These are phyloP conservation scores for Candida lessepsii DNA, from an alignment of 805 yeast genomes.

Conservation along the genomic window DNA sequence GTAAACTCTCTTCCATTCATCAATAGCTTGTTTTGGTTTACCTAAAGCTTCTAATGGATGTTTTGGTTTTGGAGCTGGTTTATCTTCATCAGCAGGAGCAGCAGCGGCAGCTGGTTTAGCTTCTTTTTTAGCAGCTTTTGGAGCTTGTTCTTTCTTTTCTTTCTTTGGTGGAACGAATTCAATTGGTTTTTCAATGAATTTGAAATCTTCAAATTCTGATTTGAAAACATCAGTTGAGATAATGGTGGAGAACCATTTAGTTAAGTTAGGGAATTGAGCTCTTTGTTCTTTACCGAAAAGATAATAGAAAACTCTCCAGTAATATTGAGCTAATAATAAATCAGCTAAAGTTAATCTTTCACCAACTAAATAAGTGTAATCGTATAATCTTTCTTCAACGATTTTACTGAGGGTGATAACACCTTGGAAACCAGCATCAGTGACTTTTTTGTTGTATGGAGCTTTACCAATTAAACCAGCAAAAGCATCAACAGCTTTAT, in stretches of 20 bases:
- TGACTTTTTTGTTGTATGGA: constrained; percentile 77
- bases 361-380: constrained; percentile 68
- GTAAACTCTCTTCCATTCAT: constrained; percentile 95
- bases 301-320: constrained; percentile 54
- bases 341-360: constrained; percentile 60
- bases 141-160: constrained; percentile 50
- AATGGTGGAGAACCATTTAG: constrained; percentile 72
- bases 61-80: constrained; percentile 63
- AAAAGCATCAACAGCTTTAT: constrained; percentile 49
- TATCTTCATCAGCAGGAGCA: constrained; percentile 33
- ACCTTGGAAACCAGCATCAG: constrained; percentile 44
- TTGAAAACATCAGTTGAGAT: constrained; percentile 45
- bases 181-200: constrained; percentile 63
- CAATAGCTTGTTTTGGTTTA: constrained; percentile 65
- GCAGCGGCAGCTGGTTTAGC: constrained; percentile 33
- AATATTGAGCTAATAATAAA: constrained; percentile 49
- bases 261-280: constrained; percentile 55
- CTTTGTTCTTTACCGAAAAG: constrained; percentile 68
- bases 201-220: constrained; percentile 48
- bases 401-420: constrained; percentile 40
- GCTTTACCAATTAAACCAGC: constrained; percentile 58
- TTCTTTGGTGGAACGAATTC: constrained; percentile 71
- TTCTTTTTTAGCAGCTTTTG: constrained; percentile 35
- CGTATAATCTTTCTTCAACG: constrained; percentile 56
- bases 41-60: constrained; percentile 91